Conservation (phyloP, 208 protist species). For the Acanthamoeba healyi region DNA sequence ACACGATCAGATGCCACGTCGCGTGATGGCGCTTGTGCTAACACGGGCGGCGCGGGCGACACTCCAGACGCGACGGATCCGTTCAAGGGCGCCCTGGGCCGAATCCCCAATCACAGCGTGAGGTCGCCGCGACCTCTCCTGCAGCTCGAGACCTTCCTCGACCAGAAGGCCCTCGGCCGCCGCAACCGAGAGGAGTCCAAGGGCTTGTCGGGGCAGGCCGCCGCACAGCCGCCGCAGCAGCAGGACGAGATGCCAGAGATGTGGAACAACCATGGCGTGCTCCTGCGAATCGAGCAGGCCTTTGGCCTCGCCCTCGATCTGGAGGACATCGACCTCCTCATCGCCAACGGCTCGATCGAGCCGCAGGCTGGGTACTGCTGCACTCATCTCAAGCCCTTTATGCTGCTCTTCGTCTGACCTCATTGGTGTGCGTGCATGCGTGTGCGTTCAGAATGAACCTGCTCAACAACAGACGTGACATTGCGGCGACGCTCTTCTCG, state of each 20-base stretch:
- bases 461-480: neutral
- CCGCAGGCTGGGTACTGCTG: neutral
- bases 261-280: constrained; percentile 69
- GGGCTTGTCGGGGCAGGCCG: too few relatives aligned
- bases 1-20: too few relatives aligned
- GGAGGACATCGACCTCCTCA: constrained; percentile 79
- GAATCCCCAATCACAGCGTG: constrained; percentile 82
- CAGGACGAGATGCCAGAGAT: too few relatives aligned
- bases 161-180: neutral
- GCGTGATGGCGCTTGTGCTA: too few relatives aligned
- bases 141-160: constrained; percentile 69
- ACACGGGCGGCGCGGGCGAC: too few relatives aligned
- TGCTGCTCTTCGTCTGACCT: too few relatives aligned
- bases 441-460: neutral
- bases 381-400: too few relatives aligned
- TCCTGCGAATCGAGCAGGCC: constrained; percentile 76
- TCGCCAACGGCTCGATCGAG: neutral
- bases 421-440: too few relatives aligned
- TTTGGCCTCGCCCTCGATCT: constrained; percentile 79
- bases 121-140: constrained; percentile 79
- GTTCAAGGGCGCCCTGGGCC: constrained; percentile 76
- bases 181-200: neutral
- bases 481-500: neutral
- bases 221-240: neutral
- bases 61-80: constrained; percentile 70